Base-by-base conservation (phyloP, 2,329 filamentous ascomycete genomes). In the Talaromyces verruculosus region DNA sequence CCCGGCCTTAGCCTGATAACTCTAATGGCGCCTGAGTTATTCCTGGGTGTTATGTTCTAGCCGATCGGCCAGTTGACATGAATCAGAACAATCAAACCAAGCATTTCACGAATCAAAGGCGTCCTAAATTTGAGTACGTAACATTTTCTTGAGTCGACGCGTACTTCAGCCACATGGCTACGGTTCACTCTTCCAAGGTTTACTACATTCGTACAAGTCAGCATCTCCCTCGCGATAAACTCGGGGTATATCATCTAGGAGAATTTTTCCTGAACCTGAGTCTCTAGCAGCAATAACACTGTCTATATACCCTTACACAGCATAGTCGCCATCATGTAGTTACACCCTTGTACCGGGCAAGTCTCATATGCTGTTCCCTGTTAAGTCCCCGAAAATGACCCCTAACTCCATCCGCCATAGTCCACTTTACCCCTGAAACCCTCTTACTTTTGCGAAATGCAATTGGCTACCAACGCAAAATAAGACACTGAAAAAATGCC, bases 391-490 rank as follows among this genome's bases (percentile, higher is more conserved):
- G 47, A 51, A 49, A 25, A 13, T 51, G 37, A 57, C 30, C 51
- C 51, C 51, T 37, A 57, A 57, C 33, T 57, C 30, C 10, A 35
- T 57, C 51, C 30, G 51, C 33, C 10, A 15, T 57, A 57, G 53
- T 17, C 25, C 11, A 22, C 19, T 37, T 19, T 57, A 15, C 53
- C 53, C 53, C 53, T 57, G 53, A 57, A 57, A 10, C n/a, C 53
- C 33, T 35, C 30, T 7, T 13, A 15, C 11, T 7, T 19, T n/a
- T 11, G n/a, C 1, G 3, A 15, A 6, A 17, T 15, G 11, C n/a
- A 25, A 57, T 57, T 57, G 53, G 53, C 53, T 57, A 37, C 53
- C 53, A 57, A 39, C 19, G 33, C 5, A 19, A 19, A 37, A 37
- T 25, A 22, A 49, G n/a, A 25, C 11, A 30, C 53, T 57, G 30